These are phyloP conservation scores for Simmondsia chinensis DNA, from an alignment of 148 eudicot species.

Conservation along the genomic window DNA sequence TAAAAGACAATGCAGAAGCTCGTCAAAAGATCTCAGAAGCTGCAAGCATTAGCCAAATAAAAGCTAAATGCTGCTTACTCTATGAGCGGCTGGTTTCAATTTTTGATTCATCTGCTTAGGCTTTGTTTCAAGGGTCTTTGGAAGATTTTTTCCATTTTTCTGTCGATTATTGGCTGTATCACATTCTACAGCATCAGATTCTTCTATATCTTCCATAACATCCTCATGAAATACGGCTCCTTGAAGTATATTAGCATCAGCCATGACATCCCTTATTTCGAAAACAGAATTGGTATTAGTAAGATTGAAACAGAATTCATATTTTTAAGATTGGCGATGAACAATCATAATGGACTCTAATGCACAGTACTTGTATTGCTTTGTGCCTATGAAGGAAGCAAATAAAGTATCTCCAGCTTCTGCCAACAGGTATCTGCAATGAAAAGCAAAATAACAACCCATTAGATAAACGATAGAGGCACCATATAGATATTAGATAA, in stretches of 20 bases:
- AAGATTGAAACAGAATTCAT: constrained; percentile 6
- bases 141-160: constrained; percentile 28
- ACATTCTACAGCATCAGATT: constrained; percentile 30
- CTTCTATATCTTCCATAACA: constrained; percentile 41
- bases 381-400: constrained; percentile 95
- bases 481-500: no score
- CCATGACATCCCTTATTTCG: constrained; percentile 77
- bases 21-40: no score
- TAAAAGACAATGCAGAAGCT: constrained; percentile 1
- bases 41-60: no score
- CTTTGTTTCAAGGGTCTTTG: constrained; percentile 43
- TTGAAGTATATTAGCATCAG: constrained; percentile 95
- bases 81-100: constrained; percentile 91
- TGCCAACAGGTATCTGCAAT: constrained; percentile 79
- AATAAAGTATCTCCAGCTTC: constrained; percentile 95
- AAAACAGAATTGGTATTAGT: no score
- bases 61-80: constrained; percentile 41
- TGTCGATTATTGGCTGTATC: constrained; percentile 24
- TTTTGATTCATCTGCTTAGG: constrained; percentile 41
- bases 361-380: constrained; percentile 81
- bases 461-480: background rate
- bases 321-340: constrained; percentile 7
- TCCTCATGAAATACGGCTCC: constrained; percentile 91
- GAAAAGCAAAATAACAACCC: constrained; percentile 2
- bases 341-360: background rate